Conservation (phyloP, 2,329 filamentous ascomycete species). For the Aspergillus alliaceus region DNA sequence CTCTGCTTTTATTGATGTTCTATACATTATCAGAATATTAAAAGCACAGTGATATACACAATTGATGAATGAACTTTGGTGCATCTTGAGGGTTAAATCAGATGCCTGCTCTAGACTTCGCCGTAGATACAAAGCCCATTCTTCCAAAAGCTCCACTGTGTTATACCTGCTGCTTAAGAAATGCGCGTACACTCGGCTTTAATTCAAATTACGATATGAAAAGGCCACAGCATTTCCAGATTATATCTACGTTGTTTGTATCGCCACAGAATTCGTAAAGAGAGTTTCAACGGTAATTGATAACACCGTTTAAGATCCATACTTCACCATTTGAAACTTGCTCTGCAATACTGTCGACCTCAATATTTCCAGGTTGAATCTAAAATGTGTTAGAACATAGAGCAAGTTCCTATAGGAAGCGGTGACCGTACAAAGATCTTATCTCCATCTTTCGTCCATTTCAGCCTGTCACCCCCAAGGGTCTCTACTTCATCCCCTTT, state of each 20-base stretch:
- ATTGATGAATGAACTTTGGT: neutral
- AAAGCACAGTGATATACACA: neutral
- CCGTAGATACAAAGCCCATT: neutral
- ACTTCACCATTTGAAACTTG: conserved; percentile 86
- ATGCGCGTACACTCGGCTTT: neutral
- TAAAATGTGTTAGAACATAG: conserved; percentile 17
- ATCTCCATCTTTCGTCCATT: conserved; percentile 72
- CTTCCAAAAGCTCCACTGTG: neutral
- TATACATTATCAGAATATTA: neutral
- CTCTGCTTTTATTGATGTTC: neutral
- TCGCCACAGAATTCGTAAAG: conserved; percentile 2
- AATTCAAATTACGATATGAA: neutral
- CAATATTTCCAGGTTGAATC: conserved; percentile 72
- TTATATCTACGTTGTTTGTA: conserved; percentile 1
- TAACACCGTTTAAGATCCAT: conserved; percentile 68
- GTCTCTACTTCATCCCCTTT: conserved; percentile 67
- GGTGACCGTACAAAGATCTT: conserved; percentile 60
- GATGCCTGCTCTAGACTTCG: neutral
- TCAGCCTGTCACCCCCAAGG: conserved; percentile 68
- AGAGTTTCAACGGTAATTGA: conserved; percentile 49
- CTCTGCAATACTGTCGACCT: conserved; percentile 72
- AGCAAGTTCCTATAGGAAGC: neutral
- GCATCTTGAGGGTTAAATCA: no score
- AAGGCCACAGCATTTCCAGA: neutral
- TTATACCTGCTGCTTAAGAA: neutral